Conservation (phyloP, 306 rosid genomes). For the Malus asiatica region DNA sequence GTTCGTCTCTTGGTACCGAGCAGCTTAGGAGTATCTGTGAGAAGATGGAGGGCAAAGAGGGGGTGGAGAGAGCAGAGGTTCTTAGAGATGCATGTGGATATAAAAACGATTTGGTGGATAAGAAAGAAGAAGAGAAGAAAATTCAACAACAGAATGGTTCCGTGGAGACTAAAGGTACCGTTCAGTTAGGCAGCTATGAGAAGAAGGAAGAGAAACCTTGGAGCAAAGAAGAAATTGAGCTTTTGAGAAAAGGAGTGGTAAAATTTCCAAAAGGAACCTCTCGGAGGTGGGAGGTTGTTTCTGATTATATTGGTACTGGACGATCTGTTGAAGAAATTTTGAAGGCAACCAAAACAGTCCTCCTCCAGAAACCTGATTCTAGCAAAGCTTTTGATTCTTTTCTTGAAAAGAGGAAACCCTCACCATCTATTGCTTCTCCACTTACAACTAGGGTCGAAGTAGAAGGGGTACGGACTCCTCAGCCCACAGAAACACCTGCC, state of each 20-base stretch:
- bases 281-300: slow-evolving; percentile 93
- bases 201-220: slow-evolving; percentile 85
- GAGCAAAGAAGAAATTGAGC: slow-evolving; percentile 87
- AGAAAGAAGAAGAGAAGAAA: slow-evolving; percentile 37
- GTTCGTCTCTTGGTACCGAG: slow-evolving; percentile 54
- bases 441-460: slow-evolving; percentile 81
- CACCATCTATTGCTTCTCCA: slow-evolving; percentile 79
- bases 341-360: slow-evolving; percentile 91
- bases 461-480: slow-evolving; percentile 35
- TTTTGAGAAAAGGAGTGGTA: slow-evolving; percentile 74
- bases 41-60: slow-evolving; percentile 59
- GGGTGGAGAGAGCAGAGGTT: slow-evolving; percentile 44
- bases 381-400: slow-evolving; percentile 86
- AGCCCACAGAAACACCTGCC: slow-evolving; percentile 29
- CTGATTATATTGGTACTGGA: slow-evolving; percentile 86
- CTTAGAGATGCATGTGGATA: slow-evolving; percentile 46
- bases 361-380: slow-evolving; percentile 94
- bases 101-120: slow-evolving; percentile 30
- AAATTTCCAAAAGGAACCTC: slow-evolving; percentile 95
- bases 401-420: slow-evolving; percentile 92
- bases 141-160: slow-evolving; percentile 51
- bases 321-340: slow-evolving; percentile 95
- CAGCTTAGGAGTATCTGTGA: slow-evolving; percentile 62
- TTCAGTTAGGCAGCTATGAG: slow-evolving; percentile 36
- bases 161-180: slow-evolving; percentile 39